Evolutionary conservation across 176 grass and related monocot genomes (phyloP), one percentile per base, ranked within the genome.

Genomic region (Cenchrus fungigraminus): DNA sequence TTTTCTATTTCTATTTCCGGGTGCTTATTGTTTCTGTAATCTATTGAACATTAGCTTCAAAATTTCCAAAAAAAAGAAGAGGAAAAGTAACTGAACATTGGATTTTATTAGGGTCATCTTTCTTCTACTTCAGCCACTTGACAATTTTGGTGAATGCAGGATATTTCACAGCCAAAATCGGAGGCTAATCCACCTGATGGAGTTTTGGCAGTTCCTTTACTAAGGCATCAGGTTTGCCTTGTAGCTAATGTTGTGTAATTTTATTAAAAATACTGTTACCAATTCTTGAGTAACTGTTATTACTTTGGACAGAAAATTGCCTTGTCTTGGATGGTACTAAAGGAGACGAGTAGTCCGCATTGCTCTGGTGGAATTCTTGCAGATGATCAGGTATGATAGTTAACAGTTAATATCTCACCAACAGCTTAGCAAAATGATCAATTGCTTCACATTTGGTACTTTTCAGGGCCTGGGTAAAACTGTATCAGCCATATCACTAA

Each of bases 301-400:
- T 86, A 9, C 31, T 85, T 53, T 31, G n/a, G 16, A 84, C 88
- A 99, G 97, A 91, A 79, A 91, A 99, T 97, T 79, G 97, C 97
- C 42, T 89, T 99, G 80, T 82, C 94, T 88, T 99, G 97, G 97
- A 99, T 99, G 97, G 85, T 99, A 66, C 90, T 97, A 84, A 99
- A 99, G 90, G 97, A 99, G 76, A 96, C 66, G 78, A 79, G 68
- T 66, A 76, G 89, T 57, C 75, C 54, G 1, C 91, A 91, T 72
- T 99, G 97, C 79, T 96, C 83, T 88, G 97, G 97, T 54, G 97
- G 94, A 80, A 99, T 99, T 86, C 97, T 99, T 68, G 97, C 97
- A 77, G 97, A 99, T 91, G 97, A 99, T 85, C 97, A 99, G 93
- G 94, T 99, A 91, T 86, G 29, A 67, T 86, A 31, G 67, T 20